Base-by-base conservation (phyloP, 176 grass and related monocot genomes). In the Pontederia paniculata region DNA sequence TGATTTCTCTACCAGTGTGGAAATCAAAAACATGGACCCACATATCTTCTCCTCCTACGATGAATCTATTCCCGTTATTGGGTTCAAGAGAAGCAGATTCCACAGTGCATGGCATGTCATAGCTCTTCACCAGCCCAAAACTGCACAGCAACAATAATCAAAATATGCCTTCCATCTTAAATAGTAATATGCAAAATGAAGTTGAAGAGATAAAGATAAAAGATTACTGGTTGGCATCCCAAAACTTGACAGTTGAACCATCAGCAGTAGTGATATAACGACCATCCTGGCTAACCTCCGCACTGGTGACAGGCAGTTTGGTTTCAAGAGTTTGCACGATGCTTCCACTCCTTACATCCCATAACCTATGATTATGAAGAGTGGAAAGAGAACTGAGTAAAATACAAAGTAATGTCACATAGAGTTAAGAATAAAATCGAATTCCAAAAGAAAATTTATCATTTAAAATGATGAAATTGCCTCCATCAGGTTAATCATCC, bases 301-400 rank as follows among this genome's bases (percentile, higher is more conserved):
- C 75, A 74, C 93, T 91, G 1, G 93, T 91, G 18, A 91, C 93
- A 50, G 93, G 73, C 63, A 87, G 74, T 71, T 81, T 91, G 56
- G 93, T 98, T 78, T 98, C 93, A 76, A 98, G 81, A 65, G 93
- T 98, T 77, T 91, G 86, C 49, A 91, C 80, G 63, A 98, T 91
- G 51, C 91, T 91, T 50, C 87, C 83, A 73, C 75, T 91, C 70
- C 80, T 91, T 48, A 90, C 80, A 84, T 98, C 93, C 83, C 83
- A 98, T 58, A 98, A 69, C 65, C 91, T 97, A 73, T 65, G 23
- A 45, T 9, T 49, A 68, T 22, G 17, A 57, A 53, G 23, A 14
- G 21, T 8, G 14, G n/a, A 45, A 44, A 46, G 1, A 67, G 17
- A 17, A 10, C 11, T 16, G 14, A 31, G 15, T 22, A 28, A 57